Base-by-base conservation (phyloP, 257 asterid species). In the Paraleonurus japonicus region DNA sequence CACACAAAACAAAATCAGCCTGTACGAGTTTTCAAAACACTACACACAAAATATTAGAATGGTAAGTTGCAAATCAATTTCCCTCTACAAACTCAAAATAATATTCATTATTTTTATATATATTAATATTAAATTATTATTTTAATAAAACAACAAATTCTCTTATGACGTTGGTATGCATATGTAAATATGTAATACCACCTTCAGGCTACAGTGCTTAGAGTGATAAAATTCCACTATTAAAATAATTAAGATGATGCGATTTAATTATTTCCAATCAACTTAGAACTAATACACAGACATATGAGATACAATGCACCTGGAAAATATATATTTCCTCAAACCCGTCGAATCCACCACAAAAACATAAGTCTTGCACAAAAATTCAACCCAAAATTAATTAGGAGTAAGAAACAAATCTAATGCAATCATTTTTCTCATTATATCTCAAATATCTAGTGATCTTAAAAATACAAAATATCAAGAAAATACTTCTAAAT, bases 221-320 rank as follows among this genome's bases (percentile, higher is more conserved):
- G 45, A 43, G 16, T 41, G 1, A 11, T 0, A 41, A 7, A 41
- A 41, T 1, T 43, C 51, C 51, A 43, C 51, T 7, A 1, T 35
- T 2, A 28, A 28, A 3, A 3, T 3, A 28, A 37, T 3, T 10
- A 13, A 10, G 16, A 37, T 41, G 65, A 27, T 72, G 43, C 57
- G 57, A 53, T 28, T 78, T 67, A 54, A 43, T 68, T 20, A 57
- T 53, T 37, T 26, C 6, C 32, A 55, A 69, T 57, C 74, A 74
- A 45, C 33, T 73, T n/a, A 57, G 4, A 16, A 19, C 41, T 3
- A 61, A 19, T 28, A 28, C 61, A 48, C 58, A 16, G 20, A 37
- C 9, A 11, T 0, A 26, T 7, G 19, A 69, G 51, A 75, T 79
- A 71, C 83, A 79, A 71, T 79, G 80, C 72, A 75, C 72, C 80